Evolutionary conservation across 1,139 yeast species (phyloP), one percentile per base, ranked within the genome.

Genomic region (Pichia inconspicua): DNA sequence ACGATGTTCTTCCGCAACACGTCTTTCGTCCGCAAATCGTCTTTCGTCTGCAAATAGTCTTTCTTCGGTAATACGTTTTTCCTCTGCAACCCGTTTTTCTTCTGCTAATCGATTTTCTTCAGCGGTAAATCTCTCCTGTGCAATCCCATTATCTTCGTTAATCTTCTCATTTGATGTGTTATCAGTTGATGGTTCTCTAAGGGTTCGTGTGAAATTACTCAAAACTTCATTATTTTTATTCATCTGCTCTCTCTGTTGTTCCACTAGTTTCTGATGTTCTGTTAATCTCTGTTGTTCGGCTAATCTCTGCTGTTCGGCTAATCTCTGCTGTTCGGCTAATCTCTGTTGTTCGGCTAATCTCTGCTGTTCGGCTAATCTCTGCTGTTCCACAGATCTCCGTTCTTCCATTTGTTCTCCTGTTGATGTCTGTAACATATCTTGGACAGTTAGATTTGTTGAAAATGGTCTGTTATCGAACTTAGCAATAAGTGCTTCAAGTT

Each of bases 61-160:
- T 14, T 30, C 32, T 14, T 30, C 32, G 5, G 12, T 14, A n/a
- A n/a, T 14, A 7, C 17, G n/a, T n/a, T 27, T 39, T 27, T 41
- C 37, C 25, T 41, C 12, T n/a, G 35, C 32, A 15, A 17, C 38
- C 25, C 37, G 38, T 42, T 12, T 36, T 19, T n/a, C 10, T 25
- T 35, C 17, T n/a, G 28, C 38, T 2, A 19, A 19, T 19, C 22
- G 36, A 17, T 28, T 37, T 36, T 35, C 42, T 35, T 46, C 22
- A 34, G 43, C 27, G 43, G 30, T 25, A 43, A 46, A 32, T 42
- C 32, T 42, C 50, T 42, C 46, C 15, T 44, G 7, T 22, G 35
- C 32, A 15, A 17, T 38, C 25, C 37, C 36, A 42, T n/a, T 36
- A n/a, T n/a, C 10, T 25, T 35, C 17, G 19, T 17, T 17, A 17